Base-by-base conservation (phyloP, 2,329 filamentous ascomycete genomes). In the Ustulina deusta region DNA sequence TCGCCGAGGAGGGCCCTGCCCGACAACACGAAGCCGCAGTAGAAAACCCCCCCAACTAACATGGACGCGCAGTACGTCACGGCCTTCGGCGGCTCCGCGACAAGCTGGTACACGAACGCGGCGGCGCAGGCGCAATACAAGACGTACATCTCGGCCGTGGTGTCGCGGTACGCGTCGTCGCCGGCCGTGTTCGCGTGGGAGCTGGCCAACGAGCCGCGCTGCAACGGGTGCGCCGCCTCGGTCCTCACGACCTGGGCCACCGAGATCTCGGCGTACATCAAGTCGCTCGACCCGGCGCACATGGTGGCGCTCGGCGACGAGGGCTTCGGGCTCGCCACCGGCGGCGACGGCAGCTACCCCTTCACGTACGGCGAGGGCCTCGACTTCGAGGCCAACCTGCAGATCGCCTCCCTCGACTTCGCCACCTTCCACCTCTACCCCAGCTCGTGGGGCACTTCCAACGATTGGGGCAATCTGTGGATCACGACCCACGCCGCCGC, bases 281-380 rank as follows among this genome's bases (percentile, higher is more conserved):
- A 91, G 78, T 84, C 81, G 13, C 80, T 91, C 13, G 90, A 92
- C 74, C 71, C 83, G 0, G 79, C 85, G 62, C 90, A 91, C 77
- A 85, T 91, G 84, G 88, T 91, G 32, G 85, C 86, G 0, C 81
- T 90, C 3, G 89, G 90, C 27, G 89, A 91, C 73, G 89, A 83
- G 66, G 82, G 82, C 7, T 82, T 85, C 69, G 82, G 81, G 2
- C 77, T 83, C 22, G 34, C 20, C 4, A 67, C 65, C 1, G 58
- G 20, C 55, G 79, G 80, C 2, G 83, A 84, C 2, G 86, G 87
- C 59, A 82, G 79, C 58, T 87, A 87, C 65, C 85, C 85, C 1
- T 88, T 87, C 76, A 75, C 77, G n/a, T 83, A 79, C 60, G 74
- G 74, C 61, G 85, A 88, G 71, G 87, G 87, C 15, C 72, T 83